Conservation (phyloP, 2,329 filamentous ascomycete species). For the Aureobasidium vineae region DNA sequence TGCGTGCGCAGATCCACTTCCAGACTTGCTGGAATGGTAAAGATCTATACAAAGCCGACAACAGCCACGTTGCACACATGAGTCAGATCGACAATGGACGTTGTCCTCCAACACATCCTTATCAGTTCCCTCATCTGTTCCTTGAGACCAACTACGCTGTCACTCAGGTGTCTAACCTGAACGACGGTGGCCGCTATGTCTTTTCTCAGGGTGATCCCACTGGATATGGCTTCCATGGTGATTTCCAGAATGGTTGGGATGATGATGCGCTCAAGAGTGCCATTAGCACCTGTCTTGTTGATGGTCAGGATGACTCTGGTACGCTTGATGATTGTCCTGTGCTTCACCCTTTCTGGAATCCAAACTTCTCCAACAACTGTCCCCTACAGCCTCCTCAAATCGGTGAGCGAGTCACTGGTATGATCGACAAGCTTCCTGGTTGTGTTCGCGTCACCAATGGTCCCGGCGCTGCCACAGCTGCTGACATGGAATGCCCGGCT, state of each 20-base stretch:
- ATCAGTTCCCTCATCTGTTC: slow-evolving; percentile 44
- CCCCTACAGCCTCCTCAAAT: slow-evolving; percentile 34
- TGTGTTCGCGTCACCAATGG: slow-evolving; percentile 39
- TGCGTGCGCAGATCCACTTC: slow-evolving; percentile 43
- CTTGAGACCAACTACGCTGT: slow-evolving; percentile 42
- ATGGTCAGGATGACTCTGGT: slow-evolving; percentile 34
- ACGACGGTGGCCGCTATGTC: slow-evolving; percentile 44
- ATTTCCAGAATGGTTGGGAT: slow-evolving; percentile 55
- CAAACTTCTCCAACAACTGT: slow-evolving; percentile 35
- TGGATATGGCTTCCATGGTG: slow-evolving; percentile 55
- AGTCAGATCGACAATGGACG: slow-evolving; percentile 44
- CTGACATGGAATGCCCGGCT: slow-evolving; percentile 36
- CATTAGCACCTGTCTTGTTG: slow-evolving; percentile 38
- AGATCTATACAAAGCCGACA: slow-evolving; percentile 41
- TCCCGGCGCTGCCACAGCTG: slow-evolving; percentile 35
- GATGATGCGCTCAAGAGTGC: slow-evolving; percentile 42
- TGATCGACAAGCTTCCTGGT: slow-evolving; percentile 38
- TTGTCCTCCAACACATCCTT: slow-evolving; percentile 42
- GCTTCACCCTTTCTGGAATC: slow-evolving; percentile 35
- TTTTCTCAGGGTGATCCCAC: slow-evolving; percentile 51
- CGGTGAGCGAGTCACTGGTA: slow-evolving; percentile 34
- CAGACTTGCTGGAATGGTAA: slow-evolving; percentile 42
- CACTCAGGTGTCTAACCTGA: slow-evolving; percentile 38
- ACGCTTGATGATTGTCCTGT: slow-evolving; percentile 39
- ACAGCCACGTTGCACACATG: slow-evolving; percentile 45